phyloP scores from a whole-genome alignment of 73 alveolate species.

The Tetrahymena elliotti region DNA sequence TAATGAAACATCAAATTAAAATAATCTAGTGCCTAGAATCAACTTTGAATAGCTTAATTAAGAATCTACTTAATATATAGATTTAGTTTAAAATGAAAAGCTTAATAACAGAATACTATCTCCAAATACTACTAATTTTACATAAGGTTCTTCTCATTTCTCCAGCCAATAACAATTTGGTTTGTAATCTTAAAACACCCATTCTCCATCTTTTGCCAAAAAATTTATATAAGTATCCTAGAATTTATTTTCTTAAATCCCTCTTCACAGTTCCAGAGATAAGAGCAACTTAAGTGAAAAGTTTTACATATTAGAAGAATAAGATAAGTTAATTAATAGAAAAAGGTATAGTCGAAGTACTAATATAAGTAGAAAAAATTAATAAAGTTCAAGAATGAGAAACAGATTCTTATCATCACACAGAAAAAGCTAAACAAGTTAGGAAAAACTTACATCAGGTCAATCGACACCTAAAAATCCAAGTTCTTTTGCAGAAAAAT shows the following conservation, averaged over 20 bases:
- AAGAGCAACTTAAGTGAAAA: background rate
- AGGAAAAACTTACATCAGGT: background rate
- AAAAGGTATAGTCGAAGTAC: background rate
- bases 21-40: background rate
- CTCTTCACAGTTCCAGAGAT: background rate
- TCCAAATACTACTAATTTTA: background rate
- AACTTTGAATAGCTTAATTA: background rate
- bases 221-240: background rate
- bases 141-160: background rate
- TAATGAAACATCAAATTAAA: background rate
- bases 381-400: background rate
- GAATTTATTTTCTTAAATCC: background rate
- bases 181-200: background rate
- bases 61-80: background rate
- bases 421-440: background rate
- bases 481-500: background rate
- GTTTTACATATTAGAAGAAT: background rate
- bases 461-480: background rate
- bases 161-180: background rate
- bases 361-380: background rate
- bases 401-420: background rate
- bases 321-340: background rate
- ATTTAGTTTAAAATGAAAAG: background rate
- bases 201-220: background rate
- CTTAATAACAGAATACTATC: background rate